Evolutionary conservation across 164 flowering plant species (phyloP).

Genomic region (Vitis amurensis): DNA sequence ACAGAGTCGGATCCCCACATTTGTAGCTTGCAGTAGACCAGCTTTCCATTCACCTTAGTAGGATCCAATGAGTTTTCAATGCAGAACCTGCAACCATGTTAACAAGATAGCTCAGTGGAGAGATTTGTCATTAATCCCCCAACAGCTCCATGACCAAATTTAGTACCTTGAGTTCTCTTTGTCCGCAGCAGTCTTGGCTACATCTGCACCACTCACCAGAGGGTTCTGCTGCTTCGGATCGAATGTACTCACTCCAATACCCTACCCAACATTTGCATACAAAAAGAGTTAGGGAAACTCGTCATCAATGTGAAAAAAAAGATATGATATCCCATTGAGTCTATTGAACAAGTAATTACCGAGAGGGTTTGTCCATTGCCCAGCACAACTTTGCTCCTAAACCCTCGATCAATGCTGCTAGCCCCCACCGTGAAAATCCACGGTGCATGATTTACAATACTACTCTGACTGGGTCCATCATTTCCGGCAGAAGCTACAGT

Average conservation of each 20-base stretch:
- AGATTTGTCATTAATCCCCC: too few relatives aligned
- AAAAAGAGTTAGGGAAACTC: too few relatives aligned
- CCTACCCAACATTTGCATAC: conserved; percentile 35
- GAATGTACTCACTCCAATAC: conserved; percentile 58
- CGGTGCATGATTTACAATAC: conserved; percentile 44
- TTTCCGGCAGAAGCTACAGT: conserved; percentile 76
- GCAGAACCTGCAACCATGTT: conserved; percentile 36
- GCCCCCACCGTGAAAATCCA: conserved; percentile 65
- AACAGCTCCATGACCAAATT: too few relatives aligned
- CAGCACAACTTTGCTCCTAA: conserved; percentile 40
- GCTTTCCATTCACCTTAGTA: conserved; percentile 60
- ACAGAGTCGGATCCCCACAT: conserved; percentile 52
- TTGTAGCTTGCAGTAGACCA: conserved; percentile 46
- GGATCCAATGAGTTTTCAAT: conserved; percentile 51
- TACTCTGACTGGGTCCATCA: conserved; percentile 39
- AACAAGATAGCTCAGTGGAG: too few relatives aligned
- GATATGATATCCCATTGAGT: too few relatives aligned
- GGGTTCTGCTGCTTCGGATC: conserved; percentile 48
- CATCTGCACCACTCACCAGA: conserved; percentile 61
- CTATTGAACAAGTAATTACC: conserved; percentile 23
- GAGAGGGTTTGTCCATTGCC: conserved; percentile 39
- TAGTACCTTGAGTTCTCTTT: conserved; percentile 33
- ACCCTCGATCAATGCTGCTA: conserved; percentile 42
- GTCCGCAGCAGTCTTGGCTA: conserved; percentile 23
- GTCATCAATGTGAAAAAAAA: too few relatives aligned